Base-by-base conservation (phyloP, 164 flowering plant species). In the Tetrastigma voinierianum region DNA sequence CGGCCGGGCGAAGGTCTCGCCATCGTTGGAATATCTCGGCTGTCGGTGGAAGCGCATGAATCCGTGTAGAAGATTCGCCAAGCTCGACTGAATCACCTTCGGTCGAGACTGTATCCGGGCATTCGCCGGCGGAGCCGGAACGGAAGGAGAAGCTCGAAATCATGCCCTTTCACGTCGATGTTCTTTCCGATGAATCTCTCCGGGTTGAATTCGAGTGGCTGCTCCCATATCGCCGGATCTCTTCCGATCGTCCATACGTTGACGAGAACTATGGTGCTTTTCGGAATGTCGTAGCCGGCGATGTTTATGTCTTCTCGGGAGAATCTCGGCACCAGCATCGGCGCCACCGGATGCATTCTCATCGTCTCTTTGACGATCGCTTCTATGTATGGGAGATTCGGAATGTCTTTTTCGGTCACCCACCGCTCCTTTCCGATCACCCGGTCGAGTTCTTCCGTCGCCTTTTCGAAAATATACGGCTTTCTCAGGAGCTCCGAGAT, bases 321-420 rank as follows among this genome's bases (percentile, higher is more conserved):
- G 0, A 63, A 14, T 9, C 84, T 71, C 0, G 96, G 97, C 4
- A 81, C 82, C 10, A 90, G 57, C 85, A 88, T 66, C 9, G 93
- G 93, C 53, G 91, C 91, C 60, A 84, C 89, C 0, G 98, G 98
- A 74, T 90, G 98, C 63, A 92, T 16, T 47, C 95, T 59, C 91
- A 93, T 84, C 10, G 95, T 85, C 73, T 93, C 96, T 64, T 90
- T 90, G 9, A 75, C 82, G n/a, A 90, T 83, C 0, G 88, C 81
- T 2, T 86, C 72, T 0, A 90, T 67, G 69, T 75, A 90, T 2
- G 96, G 90, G 0, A 90, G 73, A 19, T 81, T 65, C 1, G 72
- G 73, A 9, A 90, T 72, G 82, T 92, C 98, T 16, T 76, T 81
- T 73, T 90, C 98, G 53, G 81, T 75, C 4, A 87, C 90, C 90